Conservation (phyloP, 805 yeast genomes). For the Cyberlindnera subsufficiens region DNA sequence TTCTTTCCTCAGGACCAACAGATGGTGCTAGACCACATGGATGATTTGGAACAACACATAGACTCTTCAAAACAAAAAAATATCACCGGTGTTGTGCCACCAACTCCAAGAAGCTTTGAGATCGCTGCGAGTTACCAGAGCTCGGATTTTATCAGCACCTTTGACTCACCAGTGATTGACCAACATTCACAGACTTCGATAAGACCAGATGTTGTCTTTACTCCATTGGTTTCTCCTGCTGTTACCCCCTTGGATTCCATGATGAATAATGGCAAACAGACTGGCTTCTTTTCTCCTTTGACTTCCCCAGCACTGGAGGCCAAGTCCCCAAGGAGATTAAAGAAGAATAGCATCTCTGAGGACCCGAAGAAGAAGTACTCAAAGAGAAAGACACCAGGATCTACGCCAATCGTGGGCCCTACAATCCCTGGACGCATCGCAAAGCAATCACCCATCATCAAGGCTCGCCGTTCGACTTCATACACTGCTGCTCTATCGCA, state of each 20-base stretch:
- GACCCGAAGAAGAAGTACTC: conserved; percentile 22
- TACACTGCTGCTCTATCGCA: conserved; percentile 3
- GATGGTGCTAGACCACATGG: neutral
- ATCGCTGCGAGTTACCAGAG: conserved; percentile 5
- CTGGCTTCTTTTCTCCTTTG: conserved; percentile 38
- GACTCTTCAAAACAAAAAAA: too few relatives aligned
- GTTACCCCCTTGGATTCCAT: conserved; percentile 52
- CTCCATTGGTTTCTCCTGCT: conserved; percentile 75
- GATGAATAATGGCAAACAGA: conserved; percentile 9
- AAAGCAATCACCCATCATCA: conserved; percentile 34
- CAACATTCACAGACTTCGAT: conserved; percentile 21
- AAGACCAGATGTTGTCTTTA: conserved; percentile 57
- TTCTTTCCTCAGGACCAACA: conserved; percentile 7
- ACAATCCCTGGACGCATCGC: conserved; percentile 25
- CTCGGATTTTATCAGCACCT: conserved; percentile 7
- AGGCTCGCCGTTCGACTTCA: conserved; percentile 23
- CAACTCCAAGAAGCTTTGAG: conserved; percentile 21
- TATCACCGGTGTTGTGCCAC: conserved; percentile 9
- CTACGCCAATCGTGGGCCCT: conserved; percentile 34
- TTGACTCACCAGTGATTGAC: conserved; percentile 15
- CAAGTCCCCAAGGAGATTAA: conserved; percentile 22
- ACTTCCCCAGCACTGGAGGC: conserved; percentile 66
- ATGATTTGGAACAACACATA: too few relatives aligned
- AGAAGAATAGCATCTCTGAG: conserved; percentile 14
- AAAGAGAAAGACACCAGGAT: conserved; percentile 33